Evolutionary conservation across 1,139 yeast species (phyloP).

Genomic region (Saccharomyces pastorianus): DNA sequence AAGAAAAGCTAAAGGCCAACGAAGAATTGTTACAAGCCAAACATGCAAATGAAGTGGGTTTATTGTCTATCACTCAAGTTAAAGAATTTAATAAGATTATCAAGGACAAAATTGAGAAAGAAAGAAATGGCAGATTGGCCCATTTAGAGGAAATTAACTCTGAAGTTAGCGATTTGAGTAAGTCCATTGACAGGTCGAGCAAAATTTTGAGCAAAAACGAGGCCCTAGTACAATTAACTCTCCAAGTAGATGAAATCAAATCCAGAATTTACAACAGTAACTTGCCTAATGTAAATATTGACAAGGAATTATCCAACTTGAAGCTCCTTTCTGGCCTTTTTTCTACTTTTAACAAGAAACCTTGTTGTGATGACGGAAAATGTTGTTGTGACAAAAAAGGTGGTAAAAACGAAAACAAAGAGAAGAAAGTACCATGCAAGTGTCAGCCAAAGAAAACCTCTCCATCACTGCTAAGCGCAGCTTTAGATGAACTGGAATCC

Average conservation of each 20-base stretch:
- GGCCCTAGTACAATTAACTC: constrained; percentile 24
- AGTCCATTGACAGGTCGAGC: constrained; percentile 22
- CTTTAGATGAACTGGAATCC: constrained; percentile 22
- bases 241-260: constrained; percentile 19
- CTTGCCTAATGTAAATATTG: constrained; percentile 24
- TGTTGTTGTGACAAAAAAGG: constrained; percentile 13
- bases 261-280: constrained; percentile 17
- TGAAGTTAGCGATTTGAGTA: constrained; percentile 40
- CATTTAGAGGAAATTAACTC: constrained; percentile 53
- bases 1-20: constrained; percentile 61
- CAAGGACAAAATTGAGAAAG: constrained; percentile 58
- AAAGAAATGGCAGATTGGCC: constrained; percentile 74
- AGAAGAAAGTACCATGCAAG: constrained; percentile 2
- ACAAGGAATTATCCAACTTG: constrained; percentile 29
- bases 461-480: constrained; percentile 22
- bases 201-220: constrained; percentile 22
- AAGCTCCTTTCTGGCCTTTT: constrained; percentile 25
- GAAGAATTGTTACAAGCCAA: constrained; percentile 61
- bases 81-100: constrained; percentile 62
- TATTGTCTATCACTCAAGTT: constrained; percentile 65
- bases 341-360: constrained; percentile 19
- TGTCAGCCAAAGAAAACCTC: constrained; percentile 14
- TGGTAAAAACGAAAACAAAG: constrained; percentile 2
- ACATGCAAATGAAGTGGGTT: constrained; percentile 67
- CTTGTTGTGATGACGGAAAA: constrained; percentile 15